Evolutionary conservation across 2,329 filamentous ascomycete genomes (phyloP), one percentile per base, ranked within the genome.

Genomic region (Sporothrix protearum): DNA sequence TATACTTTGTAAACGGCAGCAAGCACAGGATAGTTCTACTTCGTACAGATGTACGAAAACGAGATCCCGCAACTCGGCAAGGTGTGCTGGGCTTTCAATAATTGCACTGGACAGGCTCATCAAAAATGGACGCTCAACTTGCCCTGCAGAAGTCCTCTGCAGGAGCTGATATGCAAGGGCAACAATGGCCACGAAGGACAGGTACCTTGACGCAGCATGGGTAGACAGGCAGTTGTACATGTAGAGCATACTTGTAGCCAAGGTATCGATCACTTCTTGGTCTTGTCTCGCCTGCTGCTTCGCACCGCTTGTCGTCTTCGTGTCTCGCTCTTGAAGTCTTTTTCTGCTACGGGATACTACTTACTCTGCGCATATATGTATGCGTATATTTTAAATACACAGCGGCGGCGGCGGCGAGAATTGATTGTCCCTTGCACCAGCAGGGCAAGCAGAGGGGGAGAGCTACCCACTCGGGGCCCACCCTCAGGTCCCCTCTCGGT

Each of bases 101-200:
- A n/a, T 36, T 36, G 33, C 8, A 8, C 33, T 36, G 33, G 9
- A 22, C 8, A 53, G 19, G 28, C 4, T 53, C 49, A 5, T 12
- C 49, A 39, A 39, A 61, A 39, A 10, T 19, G 55, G 55, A 59
- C 30, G 8, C 8, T 39, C 30, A 30, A 33, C 22, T n/a, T 39
- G 30, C 33, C 55, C 28, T 61, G 16, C 55, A 39, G 55, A 61
- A 61, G 55, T 61, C 30, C 55, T 61, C 55, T 39, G 55, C 55
- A 61, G 30, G 55, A 61, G 30, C 55, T 61, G 55, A 36, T 36
- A 36, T 36, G 55, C 55, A 59, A 59, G 30, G 55, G 19, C 30
- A 59, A 16, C n/a, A 16, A 12, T 25, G 25, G 22, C 22, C 22
- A 28, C 4, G 49, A 12, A 12, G 25, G 22, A 53, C 22, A 53